Conservation (phyloP, 2,329 filamentous ascomycete genomes). For the Microcyclospora pomicola region DNA sequence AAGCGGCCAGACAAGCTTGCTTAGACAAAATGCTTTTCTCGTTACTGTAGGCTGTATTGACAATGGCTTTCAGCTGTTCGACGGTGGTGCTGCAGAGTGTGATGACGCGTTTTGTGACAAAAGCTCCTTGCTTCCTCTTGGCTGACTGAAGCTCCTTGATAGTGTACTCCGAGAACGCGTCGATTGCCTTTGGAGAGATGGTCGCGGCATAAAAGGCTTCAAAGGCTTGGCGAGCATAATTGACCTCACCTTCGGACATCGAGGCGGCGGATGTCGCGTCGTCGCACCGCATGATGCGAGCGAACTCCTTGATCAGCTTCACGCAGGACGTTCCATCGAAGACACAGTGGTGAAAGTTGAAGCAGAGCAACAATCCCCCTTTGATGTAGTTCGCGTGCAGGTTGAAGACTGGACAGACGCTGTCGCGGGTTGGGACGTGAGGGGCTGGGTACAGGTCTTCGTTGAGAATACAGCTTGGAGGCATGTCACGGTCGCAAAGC, state of each 20-base stretch:
- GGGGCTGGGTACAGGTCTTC: slow-evolving; percentile 1
- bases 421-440: background rate
- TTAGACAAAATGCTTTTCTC: background rate
- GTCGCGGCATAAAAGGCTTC: background rate
- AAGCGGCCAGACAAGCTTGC: slow-evolving; percentile 1
- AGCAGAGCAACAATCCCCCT: slow-evolving; percentile 3
- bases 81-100: slow-evolving; percentile 2
- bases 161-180: background rate
- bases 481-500: slow-evolving; percentile 1
- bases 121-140: no score
- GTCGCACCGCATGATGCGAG: background rate
- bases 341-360: slow-evolving; percentile 4
- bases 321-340: slow-evolving; percentile 1
- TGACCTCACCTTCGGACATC: background rate
- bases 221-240: background rate
- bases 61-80: background rate
- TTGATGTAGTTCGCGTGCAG: slow-evolving; percentile 3
- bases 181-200: background rate
- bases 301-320: background rate
- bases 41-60: background rate
- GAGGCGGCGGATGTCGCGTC: background rate
- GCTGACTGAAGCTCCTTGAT: background rate
- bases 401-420: slow-evolving; percentile 1
- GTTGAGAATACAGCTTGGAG: slow-evolving; percentile 1
- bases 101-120: slow-evolving; percentile 1